phyloP scores from a whole-genome alignment of 441 rosid species.

The Pelargonium citronellum region DNA sequence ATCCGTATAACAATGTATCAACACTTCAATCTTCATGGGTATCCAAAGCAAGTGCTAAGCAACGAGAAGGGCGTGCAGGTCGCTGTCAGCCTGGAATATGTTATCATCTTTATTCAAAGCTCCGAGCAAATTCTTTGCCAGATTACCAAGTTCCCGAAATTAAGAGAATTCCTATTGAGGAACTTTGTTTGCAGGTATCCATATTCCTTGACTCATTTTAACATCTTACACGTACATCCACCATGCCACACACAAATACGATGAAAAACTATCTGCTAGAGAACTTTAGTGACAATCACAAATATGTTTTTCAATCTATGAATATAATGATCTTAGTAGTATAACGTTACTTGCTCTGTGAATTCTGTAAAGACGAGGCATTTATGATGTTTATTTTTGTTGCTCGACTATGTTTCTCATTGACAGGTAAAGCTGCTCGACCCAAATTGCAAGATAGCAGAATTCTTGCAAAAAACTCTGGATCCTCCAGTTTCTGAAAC shows the following conservation, averaged over 20 bases:
- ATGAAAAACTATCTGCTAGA: too few species aligned
- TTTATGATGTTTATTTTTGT: conserved; percentile 17
- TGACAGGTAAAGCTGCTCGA: conserved; percentile 83
- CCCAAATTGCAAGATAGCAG: conserved; percentile 58
- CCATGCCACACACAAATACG: too few species aligned
- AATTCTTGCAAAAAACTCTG: conserved; percentile 67
- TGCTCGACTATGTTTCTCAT: conserved; percentile 19
- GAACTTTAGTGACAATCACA: too few species aligned
- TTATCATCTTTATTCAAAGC: conserved; percentile 82
- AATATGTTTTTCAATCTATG: too few species aligned
- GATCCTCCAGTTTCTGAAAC: conserved; percentile 88
- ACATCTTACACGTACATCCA: too few species aligned
- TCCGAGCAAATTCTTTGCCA: conserved; percentile 71
- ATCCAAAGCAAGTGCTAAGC: conserved; percentile 94
- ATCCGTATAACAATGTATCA: conserved; percentile 82
- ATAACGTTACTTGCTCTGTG: too few species aligned
- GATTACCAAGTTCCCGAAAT: conserved; percentile 90
- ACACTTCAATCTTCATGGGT: conserved; percentile 95
- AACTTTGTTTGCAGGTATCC: conserved; percentile 87
- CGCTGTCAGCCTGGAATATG: conserved; percentile 97
- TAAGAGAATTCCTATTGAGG: conserved; percentile 88
- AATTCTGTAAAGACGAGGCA: not conserved
- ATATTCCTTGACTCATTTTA: not conserved
- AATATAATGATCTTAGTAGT: too few species aligned
- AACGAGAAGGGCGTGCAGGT: conserved; percentile 96